Conservation (phyloP, 805 yeast genomes). For the Candida corydali region DNA sequence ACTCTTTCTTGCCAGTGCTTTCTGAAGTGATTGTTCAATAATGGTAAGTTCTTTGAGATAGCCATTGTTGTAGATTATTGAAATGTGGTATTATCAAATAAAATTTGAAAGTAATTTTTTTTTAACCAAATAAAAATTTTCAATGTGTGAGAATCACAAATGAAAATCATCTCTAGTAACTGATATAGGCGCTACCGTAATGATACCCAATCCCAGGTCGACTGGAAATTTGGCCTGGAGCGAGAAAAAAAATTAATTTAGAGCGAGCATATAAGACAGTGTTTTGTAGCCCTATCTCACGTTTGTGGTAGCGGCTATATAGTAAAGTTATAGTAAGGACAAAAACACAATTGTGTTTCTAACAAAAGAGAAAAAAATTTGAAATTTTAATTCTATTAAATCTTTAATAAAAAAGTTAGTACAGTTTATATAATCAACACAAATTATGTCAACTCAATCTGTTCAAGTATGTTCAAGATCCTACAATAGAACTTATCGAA, state of each 20-base stretch:
- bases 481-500: too few species aligned
- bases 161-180: neutral
- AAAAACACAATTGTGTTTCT: neutral
- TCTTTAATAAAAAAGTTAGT: slow-evolving; percentile 9
- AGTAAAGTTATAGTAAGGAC: too few species aligned
- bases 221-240: too few species aligned
- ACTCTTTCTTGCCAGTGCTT: slow-evolving; percentile 99
- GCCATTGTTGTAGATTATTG: slow-evolving; percentile 51
- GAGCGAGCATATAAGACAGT: too few species aligned
- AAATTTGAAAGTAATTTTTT: neutral
- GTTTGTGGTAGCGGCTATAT: neutral
- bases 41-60: slow-evolving; percentile 97
- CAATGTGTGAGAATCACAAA: slow-evolving; percentile 4
- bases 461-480: slow-evolving; percentile 67
- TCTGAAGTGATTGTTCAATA: slow-evolving; percentile 99
- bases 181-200: too few species aligned
- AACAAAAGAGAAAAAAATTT: slow-evolving; percentile 6
- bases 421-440: slow-evolving; percentile 5
- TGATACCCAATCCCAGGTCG: too few species aligned
- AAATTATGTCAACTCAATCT: slow-evolving; percentile 71
- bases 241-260: too few species aligned
- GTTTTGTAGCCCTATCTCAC: neutral
- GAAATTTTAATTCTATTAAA: slow-evolving; percentile 12
- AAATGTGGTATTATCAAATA: too few species aligned
- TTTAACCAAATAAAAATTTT: slow-evolving; percentile 4